Base-by-base conservation (phyloP, 2,329 filamentous ascomycete species). In the Zarea fungicola region DNA sequence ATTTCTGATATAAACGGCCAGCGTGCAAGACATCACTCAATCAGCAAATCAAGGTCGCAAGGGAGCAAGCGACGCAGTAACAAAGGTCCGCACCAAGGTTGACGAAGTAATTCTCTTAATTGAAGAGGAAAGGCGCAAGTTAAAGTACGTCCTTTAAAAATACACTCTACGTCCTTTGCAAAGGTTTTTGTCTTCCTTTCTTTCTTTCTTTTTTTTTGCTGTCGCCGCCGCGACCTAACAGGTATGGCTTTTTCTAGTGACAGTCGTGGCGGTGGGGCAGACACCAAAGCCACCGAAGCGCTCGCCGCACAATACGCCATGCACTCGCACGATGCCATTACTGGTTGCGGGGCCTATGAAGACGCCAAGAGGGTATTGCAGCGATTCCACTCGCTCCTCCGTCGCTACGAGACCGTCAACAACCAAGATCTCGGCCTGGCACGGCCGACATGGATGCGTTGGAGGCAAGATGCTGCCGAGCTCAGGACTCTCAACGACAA, bases 391-490 rank as follows among this genome's bases (percentile, higher is more conserved):
- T 37, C n/a, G 1, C 39, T 58, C 2, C 44, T 58, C 3, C 52
- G 52, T 11, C 48, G 53, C 13, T 67, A 63, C 45, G 57, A 61
- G 23, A 41, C 28, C 1, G 14, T 60, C n/a, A 58, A 52, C 36
- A 53, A 53, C 11, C 48, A 51, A 18, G 35, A 46, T 9, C 50
- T 28, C 6, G 49, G 54, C 1, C 56, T 62, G 25, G 54, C 54
- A 13, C 56, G 55, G 40, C 66, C 64, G 4, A 48, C 42, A 9
- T 60, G 57, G 53, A 56, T 61, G 51, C 61, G 57, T 4, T 70
- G 66, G 67, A 50, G 56, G 39, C 58, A 65, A 37, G 66, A 70
- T n/a, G 58, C 49, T 10, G 53, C 53, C 25, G 58, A 63, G 21
- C 54, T 68, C 22, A 48, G 53, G 16, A 54, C 59, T 3, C 52